These are phyloP conservation scores for Fimicolochytrium jonesii DNA, from an alignment of 192 early-diverging fungal genomes.

Conservation along the genomic window DNA sequence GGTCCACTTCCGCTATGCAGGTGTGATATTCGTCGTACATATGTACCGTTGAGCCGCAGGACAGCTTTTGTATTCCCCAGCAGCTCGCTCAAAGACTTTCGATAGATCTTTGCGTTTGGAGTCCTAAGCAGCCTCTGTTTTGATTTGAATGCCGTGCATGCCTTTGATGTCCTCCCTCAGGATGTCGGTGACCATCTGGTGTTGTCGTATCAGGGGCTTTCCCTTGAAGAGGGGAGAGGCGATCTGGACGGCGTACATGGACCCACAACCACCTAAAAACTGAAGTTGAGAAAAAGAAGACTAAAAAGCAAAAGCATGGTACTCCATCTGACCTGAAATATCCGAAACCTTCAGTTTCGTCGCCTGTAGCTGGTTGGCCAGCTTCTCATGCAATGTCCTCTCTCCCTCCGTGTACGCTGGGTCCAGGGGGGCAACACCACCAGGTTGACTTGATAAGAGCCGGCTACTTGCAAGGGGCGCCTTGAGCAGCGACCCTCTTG, in stretches of 20 bases:
- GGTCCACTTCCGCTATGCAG: too few species aligned
- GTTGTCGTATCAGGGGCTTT: slow-evolving; percentile 78
- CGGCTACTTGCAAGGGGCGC: too few species aligned
- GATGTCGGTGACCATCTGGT: slow-evolving; percentile 80
- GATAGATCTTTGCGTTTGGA: too few species aligned
- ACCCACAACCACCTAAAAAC: slow-evolving; percentile 86
- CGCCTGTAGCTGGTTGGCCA: slow-evolving; percentile 63
- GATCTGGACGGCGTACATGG: slow-evolving; percentile 94
- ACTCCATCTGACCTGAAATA: slow-evolving; percentile 61
- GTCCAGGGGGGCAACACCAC: slow-evolving; percentile 8
- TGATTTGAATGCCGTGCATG: slow-evolving; percentile 80
- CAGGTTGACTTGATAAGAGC: too few species aligned
- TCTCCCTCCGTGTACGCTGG: slow-evolving; percentile 56
- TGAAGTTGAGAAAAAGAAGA: neutral
- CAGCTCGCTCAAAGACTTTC: too few species aligned
- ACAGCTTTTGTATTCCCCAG: too few species aligned
- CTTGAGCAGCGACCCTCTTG: too few species aligned
- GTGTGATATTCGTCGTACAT: too few species aligned
- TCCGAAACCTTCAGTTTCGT: slow-evolving; percentile 71
- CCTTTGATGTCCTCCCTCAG: slow-evolving; percentile 86
- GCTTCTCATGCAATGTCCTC: slow-evolving; percentile 70
- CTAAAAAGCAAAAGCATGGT: neutral
- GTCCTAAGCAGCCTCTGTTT: slow-evolving; percentile 26
- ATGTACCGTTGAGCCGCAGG: too few species aligned
- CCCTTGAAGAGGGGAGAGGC: slow-evolving; percentile 73